Base-by-base conservation (phyloP, 352 stramenopile species). In the Phytophthora citrophthora region DNA sequence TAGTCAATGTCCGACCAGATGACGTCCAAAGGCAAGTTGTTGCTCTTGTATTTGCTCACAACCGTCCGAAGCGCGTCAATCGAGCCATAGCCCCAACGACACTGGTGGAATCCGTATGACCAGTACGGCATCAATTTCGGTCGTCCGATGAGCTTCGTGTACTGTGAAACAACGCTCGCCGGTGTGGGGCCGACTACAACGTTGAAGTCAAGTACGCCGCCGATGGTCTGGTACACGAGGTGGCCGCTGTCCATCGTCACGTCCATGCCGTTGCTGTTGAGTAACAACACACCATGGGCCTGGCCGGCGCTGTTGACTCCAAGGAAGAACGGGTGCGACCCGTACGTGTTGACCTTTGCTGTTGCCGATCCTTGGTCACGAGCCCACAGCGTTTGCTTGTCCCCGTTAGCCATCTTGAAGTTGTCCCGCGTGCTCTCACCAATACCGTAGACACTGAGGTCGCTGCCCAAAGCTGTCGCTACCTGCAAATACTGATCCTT, bases 221-320 rank as follows among this genome's bases (percentile, higher is more conserved):
- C 83, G 31, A 89, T 76, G 0, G 73, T 67, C 45, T 86, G 77
- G 57, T 88, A 90, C 0, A 74, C 77, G 23, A 91, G 39, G n/a
- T 70, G 44, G 31, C 53, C 50, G 13, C 53, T 59, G 6, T 81
- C 64, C 41, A 86, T 54, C 8, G 76, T 80, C 31, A 93, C 68
- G 43, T 93, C 83, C 74, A 91, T 88, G 5, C 76, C 83, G 60
- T 90, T 90, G 32, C 66, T 79, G 62, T 88, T 90, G 44, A 86
- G 56, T 20, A 91, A 45, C 29, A 89, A 65, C 8, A 83, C 69
- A 18, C 81, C 83, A 43, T 90, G 76, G 0, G 82, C 79, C 41
- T 73, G 36, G 11, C 75, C 77, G 4, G 59, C 53, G 20, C 40
- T 44, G 38, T 88, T 81, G 15, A 88, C 23, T 3, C 74, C 72